These are phyloP conservation scores for Mercurialis annua DNA, from an alignment of 345 rosid genomes.

Conservation along the genomic window DNA sequence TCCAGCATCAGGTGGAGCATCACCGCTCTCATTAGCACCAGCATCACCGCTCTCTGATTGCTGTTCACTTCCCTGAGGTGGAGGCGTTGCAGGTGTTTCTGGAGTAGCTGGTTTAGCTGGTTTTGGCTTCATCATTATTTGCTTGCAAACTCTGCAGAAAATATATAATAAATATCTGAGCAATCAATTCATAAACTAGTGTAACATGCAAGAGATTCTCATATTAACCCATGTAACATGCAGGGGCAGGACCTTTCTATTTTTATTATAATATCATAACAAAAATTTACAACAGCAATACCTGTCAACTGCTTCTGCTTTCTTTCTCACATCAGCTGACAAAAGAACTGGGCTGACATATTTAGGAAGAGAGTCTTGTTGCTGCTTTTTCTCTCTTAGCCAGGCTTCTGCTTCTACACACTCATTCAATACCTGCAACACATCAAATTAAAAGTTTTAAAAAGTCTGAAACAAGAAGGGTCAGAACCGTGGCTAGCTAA, in stretches of 20 bases:
- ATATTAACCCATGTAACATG: background rate
- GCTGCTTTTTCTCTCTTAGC: conserved; percentile 78
- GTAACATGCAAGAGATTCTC: background rate
- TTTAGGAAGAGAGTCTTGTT: conserved; percentile 80
- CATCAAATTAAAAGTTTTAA: background rate
- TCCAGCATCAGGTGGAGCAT: conserved; percentile 39
- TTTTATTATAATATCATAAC: background rate
- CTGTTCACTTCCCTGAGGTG: conserved; percentile 45
- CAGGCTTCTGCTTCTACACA: conserved; percentile 89
- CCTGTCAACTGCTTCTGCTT: conserved; percentile 84
- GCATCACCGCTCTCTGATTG: conserved; percentile 25
- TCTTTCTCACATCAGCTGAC: conserved; percentile 72
- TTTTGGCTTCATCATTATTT: conserved; percentile 84
- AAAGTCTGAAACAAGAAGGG: background rate
- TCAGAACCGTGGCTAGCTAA: too few relatives aligned
- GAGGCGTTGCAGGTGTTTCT: conserved; percentile 52
- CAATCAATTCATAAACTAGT: background rate
- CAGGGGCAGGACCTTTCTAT: too few relatives aligned
- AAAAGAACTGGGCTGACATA: conserved; percentile 59
- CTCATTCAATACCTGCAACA: conserved; percentile 65
- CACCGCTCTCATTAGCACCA: conserved; percentile 26
- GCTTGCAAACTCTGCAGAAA: conserved; percentile 64
- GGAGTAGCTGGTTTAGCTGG: conserved; percentile 66
- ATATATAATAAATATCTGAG: background rate
- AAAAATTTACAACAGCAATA: conserved; percentile 16